These are phyloP conservation scores for Populus alba DNA, from an alignment of 345 rosid species.

Conservation along the genomic window DNA sequence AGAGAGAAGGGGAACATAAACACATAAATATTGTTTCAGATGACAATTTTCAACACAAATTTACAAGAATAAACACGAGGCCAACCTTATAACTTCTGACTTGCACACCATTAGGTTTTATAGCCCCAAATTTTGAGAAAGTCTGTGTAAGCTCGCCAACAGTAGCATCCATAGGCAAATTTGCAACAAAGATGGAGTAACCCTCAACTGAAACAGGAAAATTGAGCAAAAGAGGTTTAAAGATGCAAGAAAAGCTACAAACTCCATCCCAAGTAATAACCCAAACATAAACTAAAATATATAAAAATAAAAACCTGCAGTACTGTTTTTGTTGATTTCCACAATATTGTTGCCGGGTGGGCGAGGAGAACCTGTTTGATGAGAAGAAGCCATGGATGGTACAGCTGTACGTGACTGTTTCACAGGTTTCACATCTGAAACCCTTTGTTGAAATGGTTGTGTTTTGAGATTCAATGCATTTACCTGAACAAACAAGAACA, in stretches of 20 bases:
- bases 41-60: neutral
- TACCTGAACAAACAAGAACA: slow-evolving; percentile 30
- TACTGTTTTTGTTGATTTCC: slow-evolving; percentile 32
- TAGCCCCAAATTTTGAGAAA: slow-evolving; percentile 50
- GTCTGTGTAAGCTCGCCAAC: slow-evolving; percentile 36
- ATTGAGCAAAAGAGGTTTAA: neutral
- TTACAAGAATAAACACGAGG: neutral
- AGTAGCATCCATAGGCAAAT: slow-evolving; percentile 59
- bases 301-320: slow-evolving; percentile 33
- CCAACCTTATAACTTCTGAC: slow-evolving; percentile 64
- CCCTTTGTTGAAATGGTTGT: slow-evolving; percentile 43
- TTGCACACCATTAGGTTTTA: slow-evolving; percentile 56
- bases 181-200: slow-evolving; percentile 57
- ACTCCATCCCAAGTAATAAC: neutral
- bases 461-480: slow-evolving; percentile 38
- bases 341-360: slow-evolving; percentile 8
- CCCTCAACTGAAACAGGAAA: slow-evolving; percentile 43
- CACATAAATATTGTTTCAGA: neutral
- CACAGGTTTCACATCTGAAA: slow-evolving; percentile 35
- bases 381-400: neutral
- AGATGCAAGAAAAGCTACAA: neutral
- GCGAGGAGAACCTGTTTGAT: neutral
- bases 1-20: slow-evolving; percentile 9
- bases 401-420: slow-evolving; percentile 19
- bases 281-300: neutral